Base-by-base conservation (phyloP, 2,329 filamentous ascomycete genomes). In the Keithomyces neogunnii region DNA sequence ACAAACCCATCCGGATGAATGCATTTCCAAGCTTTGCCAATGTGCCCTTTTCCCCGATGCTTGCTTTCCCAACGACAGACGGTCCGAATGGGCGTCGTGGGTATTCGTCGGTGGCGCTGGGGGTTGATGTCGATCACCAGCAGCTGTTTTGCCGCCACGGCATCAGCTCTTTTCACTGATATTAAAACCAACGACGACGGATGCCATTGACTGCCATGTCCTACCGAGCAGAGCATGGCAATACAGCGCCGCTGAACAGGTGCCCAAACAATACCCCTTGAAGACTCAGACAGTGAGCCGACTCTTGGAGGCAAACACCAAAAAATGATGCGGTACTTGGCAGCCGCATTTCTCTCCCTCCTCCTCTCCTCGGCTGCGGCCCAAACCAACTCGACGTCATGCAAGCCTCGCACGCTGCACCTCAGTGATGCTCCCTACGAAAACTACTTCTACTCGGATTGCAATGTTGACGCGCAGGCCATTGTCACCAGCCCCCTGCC, bases 391-490 rank as follows among this genome's bases (percentile, higher is more conserved):
- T 29, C 49, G 19, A 46, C 49, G 5, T 50, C 49, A 13, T 50
- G 49, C 43, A 5, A 30, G 26, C 11, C 49, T 28, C 43, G 42
- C 32, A 33, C 36, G 5, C 53, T 32, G 33, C 63, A 68, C 28
- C 66, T 82, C 3, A 75, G 70, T 33, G 79, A 82, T 55, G 72
- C 75, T 1, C 81, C 81, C 0, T 83, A 84, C 53, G 71, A 80
- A 39, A 84, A 85, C 59, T 84, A 80, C 64, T 84, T 86, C 65
- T 80, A 82, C 56, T 84, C 80, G 0, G 81, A 85, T 59, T 85
- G 81, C 62, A 72, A 82, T 55, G 72, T 74, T 2, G 74, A 77
- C 35, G 73, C 73, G 4, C 82, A 85, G 56, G 78, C 81, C 0
- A 75, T 86, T 0, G 67, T 85, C 0, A 85, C 81, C 0, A 82